phyloP scores from a whole-genome alignment of 495 filamentous ascomycete genomes.

The Lophiostoma macrostomum region DNA sequence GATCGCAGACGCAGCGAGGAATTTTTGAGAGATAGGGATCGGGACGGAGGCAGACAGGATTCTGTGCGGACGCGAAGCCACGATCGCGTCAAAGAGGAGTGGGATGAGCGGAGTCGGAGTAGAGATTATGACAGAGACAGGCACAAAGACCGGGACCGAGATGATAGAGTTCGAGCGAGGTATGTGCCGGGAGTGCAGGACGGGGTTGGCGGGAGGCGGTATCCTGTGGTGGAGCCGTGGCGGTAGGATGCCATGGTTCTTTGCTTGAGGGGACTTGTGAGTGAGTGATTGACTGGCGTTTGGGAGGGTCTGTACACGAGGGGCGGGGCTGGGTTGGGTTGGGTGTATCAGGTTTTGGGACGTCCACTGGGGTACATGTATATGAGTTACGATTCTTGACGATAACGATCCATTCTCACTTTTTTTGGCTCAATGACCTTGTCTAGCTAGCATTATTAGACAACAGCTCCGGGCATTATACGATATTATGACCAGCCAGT shows the following conservation, averaged over 20 bases:
- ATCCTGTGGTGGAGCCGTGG: conserved; percentile 27
- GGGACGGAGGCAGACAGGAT: neutral
- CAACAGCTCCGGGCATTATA: too few relatives aligned
- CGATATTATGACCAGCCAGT: too few relatives aligned
- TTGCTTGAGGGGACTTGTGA: neutral
- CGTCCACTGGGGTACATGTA: too few relatives aligned
- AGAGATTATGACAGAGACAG: conserved; percentile 18
- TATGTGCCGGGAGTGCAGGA: conserved; percentile 30
- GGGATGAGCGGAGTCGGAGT: conserved; percentile 7
- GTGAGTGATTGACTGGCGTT: neutral
- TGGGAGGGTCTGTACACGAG: neutral
- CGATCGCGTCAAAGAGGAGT: conserved; percentile 13
- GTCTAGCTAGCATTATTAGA: too few relatives aligned
- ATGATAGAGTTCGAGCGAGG: conserved; percentile 14
- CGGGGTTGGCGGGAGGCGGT: conserved; percentile 21
- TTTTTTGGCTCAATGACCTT: too few relatives aligned
- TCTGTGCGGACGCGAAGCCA: conserved; percentile 13
- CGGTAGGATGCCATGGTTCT: neutral
- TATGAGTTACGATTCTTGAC: too few relatives aligned
- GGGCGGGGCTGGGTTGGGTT: too few relatives aligned
- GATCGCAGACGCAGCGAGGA: conserved; percentile 8
- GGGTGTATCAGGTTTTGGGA: too few relatives aligned
- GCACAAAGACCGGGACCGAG: conserved; percentile 6
- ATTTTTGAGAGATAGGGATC: neutral
- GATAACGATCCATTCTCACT: too few relatives aligned